Evolutionary conservation across 2,329 filamentous ascomycete genomes (phyloP), one percentile per base, ranked within the genome.

Genomic region (Keithomyces neogunnii): DNA sequence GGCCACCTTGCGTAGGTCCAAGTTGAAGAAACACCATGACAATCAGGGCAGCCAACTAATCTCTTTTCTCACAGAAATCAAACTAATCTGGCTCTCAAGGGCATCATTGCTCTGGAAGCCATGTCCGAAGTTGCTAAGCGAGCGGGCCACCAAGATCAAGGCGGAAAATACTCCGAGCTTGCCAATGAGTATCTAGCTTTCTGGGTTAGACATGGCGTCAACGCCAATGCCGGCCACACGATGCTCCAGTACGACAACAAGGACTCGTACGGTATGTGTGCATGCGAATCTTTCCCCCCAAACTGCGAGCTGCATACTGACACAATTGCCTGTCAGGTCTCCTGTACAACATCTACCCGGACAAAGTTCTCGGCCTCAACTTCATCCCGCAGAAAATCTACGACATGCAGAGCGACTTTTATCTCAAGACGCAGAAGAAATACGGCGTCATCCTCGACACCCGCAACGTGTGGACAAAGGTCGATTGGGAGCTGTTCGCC

Each of bases 361-460:
- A 95, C 69, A 81, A 81, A 31, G 74, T 91, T 40, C 80, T 95
- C 5, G 84, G 82, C 62, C 89, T 93, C 68, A 78, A 86, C 51
- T 72, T 95, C 63, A 85, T 95, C 47, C 85, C 86, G 1, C 74
- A 84, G 56, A 75, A 76, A 56, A 77, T 95, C 61, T 95, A 93
- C 73, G 79, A 82, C 55, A 84, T 84, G 64, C 89, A 95, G 67
- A 87, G 81, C 32, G 69, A 76, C 51, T 95, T 88, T 77, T 95
- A 95, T 72, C 74, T 77, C 43, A 78, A 78, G 8, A 81, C 88
- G 3, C 80, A 84, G 48, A 81, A 86, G 55, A 80, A 82, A 61
- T 93, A 88, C 67, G 89, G 88, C n/a, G 76, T 95, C 1, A 85
- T 89, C 0, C 81, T 95, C 8, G 89, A 95, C 70, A 85, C 81